These are phyloP conservation scores for Lasiosphaeria miniovina DNA, from an alignment of 495 filamentous ascomycete species.

Conservation along the genomic window DNA sequence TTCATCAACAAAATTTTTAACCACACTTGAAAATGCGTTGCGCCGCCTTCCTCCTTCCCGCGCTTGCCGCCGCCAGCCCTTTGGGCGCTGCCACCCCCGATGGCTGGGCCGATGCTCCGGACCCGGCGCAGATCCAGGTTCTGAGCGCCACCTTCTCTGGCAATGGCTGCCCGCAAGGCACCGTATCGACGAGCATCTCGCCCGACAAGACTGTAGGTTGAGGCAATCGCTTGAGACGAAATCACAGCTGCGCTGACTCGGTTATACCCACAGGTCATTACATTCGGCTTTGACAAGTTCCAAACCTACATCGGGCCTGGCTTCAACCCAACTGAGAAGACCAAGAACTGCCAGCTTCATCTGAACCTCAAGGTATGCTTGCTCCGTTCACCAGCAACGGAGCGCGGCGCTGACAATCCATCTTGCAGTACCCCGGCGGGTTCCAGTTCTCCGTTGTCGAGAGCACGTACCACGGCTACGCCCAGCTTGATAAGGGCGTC, in stretches of 20 bases:
- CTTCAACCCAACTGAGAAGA: slow-evolving; percentile 33
- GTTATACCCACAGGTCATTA: slow-evolving; percentile 44
- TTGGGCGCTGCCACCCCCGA: slow-evolving; percentile 28
- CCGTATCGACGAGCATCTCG: slow-evolving; percentile 48
- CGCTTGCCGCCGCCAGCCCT: slow-evolving; percentile 45
- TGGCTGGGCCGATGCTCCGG: slow-evolving; percentile 35
- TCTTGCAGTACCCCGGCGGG: slow-evolving; percentile 47
- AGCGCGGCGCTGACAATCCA: neutral
- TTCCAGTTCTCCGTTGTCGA: slow-evolving; percentile 57
- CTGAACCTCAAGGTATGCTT: slow-evolving; percentile 42
- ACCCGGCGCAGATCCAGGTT: slow-evolving; percentile 45
- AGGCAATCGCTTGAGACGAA: neutral
- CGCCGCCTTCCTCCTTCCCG: slow-evolving; percentile 44
- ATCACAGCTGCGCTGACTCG: neutral
- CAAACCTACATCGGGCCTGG: slow-evolving; percentile 55
- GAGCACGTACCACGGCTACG: slow-evolving; percentile 57
- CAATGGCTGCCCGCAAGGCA: slow-evolving; percentile 54
- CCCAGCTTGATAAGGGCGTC: slow-evolving; percentile 49
- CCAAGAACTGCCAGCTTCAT: slow-evolving; percentile 62
- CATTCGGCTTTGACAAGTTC: slow-evolving; percentile 56
- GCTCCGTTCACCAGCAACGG: too few species aligned
- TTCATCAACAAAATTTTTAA: slow-evolving; percentile 3
- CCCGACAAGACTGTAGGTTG: slow-evolving; percentile 46
- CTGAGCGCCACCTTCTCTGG: slow-evolving; percentile 58
- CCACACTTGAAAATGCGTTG: slow-evolving; percentile 38